Evolutionary conservation across 768 basidiomycete genomes (phyloP), one percentile per base, ranked within the genome.

Genomic region (Psilocybe azurescens): DNA sequence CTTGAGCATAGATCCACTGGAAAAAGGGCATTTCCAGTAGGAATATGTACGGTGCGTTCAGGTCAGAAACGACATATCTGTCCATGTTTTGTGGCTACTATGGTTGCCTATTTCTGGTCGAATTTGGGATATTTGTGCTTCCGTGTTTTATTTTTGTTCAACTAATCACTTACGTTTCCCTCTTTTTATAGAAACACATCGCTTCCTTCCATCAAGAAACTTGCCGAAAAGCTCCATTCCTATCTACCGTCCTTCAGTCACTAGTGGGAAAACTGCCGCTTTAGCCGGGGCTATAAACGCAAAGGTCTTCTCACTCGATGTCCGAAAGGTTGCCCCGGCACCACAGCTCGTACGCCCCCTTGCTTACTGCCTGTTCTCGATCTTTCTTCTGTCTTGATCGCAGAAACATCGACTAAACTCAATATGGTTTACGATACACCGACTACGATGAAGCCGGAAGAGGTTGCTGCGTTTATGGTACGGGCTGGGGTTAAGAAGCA

Each of bases 401-500:
- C 49, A 36, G 20, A 33, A 28, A 18, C 54, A 36, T 52, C 24
- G 30, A 55, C 49, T 13, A 57, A 24, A 54, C 18, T 16, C 60
- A 63, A 2, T 46, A 63, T 67, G 67, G 61, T 56, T 41, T 60
- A 58, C 62, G 67, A 68, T 53, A 60, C 58, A 50, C 69, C 66
- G n/a, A 71, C 66, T 62, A 89, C 87, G 39, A 78, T 89, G 67
- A 83, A 77, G 65, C 88, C 88, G 41, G 76, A 78, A 8, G 78
- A 86, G 70, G 88, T 90, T 32, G 84, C 89, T 30, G 79, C 75
- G 8, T 72, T 72, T 54, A 79, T 91, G 73, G 78, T 92, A 62
- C 78, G 88, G 65, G 68, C 76, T 51, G 88, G 83, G 46, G 78
- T 89, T 28, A 71, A 70, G 11, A 92, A 91, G 72, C 90, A 91